Base-by-base conservation (phyloP, 176 grass and related monocot species). In the Aegilops longissima region DNA sequence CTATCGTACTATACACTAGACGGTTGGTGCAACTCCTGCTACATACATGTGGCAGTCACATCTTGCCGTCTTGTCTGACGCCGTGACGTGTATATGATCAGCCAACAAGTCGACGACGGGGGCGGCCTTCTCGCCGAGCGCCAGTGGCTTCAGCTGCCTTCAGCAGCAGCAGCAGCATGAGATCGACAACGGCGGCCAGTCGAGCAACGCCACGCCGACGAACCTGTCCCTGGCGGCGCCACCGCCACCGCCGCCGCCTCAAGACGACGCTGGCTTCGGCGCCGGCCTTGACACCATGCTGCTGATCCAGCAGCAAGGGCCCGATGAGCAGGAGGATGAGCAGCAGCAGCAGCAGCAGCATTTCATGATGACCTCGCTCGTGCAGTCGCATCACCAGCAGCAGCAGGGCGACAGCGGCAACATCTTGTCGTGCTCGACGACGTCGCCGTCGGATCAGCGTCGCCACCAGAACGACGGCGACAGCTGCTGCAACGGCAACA, bases 361-460 rank as follows among this genome's bases (percentile, higher is more conserved):
- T 56, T 70, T 38, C 49, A 75, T 80, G 65, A 56, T 87, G 45
- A 69, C 36, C 61, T 80, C 85, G 1, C 81, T 87, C 3, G 35
- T 30, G 61, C 81, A 67, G 81, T 67, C 78, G 11, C 87, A 87
- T 35, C 52, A 17, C 9, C 74, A 66, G 3, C 54, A 36, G 8
- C 52, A 12, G 31, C 83, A 3, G 12, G 44, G 40, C 31, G 24
- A 34, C 76, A 61, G 62, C 59, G 35, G n/a, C 75, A 66, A 87
- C 76, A 80, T 84, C 36, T 84, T 87, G 76, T 84, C 85, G 44
- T 87, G 80, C 85, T 80, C 81, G 45, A 45, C 89, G 75, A 62
- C 66, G 67, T 75, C 89, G 76, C 76, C 66, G 76, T 87, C 89
- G 73, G 75, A 84, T 75, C 72, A 49, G 72, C 24, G 42, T 61